Evolutionary conservation across 768 basidiomycete species (phyloP).

Genomic region (Cystofilobasidium bisporidii): DNA sequence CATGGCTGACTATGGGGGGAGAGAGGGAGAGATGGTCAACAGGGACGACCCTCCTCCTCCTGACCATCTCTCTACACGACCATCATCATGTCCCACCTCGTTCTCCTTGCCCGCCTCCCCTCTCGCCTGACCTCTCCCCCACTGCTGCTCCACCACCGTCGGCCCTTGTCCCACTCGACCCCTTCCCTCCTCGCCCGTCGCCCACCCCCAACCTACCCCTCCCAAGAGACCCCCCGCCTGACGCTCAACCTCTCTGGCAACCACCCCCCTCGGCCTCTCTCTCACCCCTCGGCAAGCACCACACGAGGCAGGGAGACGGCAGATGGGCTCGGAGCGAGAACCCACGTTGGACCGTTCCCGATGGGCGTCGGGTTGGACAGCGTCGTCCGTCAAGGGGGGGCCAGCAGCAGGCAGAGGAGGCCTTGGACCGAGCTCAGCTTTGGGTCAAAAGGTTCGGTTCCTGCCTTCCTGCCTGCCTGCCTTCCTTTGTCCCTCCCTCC

Average conservation of each 20-base stretch:
- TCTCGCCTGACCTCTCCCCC: too few relatives aligned
- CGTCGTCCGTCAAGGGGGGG: background rate
- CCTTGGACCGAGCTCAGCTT: constrained; percentile 13
- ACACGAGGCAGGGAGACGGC: constrained; percentile 6
- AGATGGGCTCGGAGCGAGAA: constrained; percentile 12
- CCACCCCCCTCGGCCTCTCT: background rate
- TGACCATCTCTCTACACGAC: too few relatives aligned
- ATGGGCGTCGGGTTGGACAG: constrained; percentile 15
- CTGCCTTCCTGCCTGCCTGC: too few relatives aligned
- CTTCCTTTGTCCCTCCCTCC: background rate
- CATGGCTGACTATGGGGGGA: too few relatives aligned
- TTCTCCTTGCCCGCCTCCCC: too few relatives aligned
- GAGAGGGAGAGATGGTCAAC: too few relatives aligned
- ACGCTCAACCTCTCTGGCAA: background rate
- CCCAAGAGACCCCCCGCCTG: background rate
- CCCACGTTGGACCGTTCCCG: constrained; percentile 23
- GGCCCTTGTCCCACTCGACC: background rate
- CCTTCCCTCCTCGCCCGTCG: background rate
- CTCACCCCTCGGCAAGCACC: background rate
- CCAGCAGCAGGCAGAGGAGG: too few relatives aligned
- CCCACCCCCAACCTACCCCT: background rate
- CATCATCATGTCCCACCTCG: too few relatives aligned
- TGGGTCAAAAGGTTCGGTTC: constrained; percentile 15
- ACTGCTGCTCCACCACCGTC: too few relatives aligned
- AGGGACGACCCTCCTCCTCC: too few relatives aligned